A percentile compares a stretch with the other conserved stretches of the same genome.
phyloP scores from a whole-genome alignment of 2,329 filamentous ascomycete genomes.

The Rachicladosporium sp. region DNA sequence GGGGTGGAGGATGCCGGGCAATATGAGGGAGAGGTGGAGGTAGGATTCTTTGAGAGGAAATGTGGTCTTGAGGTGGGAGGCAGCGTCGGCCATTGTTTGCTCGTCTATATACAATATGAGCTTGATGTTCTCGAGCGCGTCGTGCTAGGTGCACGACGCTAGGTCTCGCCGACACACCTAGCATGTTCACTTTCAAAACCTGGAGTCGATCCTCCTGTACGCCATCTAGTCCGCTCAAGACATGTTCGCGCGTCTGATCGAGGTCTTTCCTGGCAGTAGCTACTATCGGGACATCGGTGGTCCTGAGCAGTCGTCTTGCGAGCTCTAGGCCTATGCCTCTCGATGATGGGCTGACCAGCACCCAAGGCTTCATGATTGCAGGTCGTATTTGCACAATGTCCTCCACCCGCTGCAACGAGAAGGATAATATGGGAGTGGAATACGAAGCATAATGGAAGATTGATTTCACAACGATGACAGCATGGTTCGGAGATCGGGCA shows the following conservation, averaged over 20 bases:
- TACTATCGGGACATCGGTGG: constrained; percentile 46
- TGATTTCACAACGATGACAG: no score
- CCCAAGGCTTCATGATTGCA: constrained; percentile 33
- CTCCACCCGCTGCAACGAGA: no score
- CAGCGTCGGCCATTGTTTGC: constrained; percentile 43
- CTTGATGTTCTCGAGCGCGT: background rate
- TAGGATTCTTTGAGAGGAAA: constrained; percentile 35
- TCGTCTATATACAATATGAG: constrained; percentile 41
- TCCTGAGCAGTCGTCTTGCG: constrained; percentile 44
- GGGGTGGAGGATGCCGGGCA: constrained; percentile 60
- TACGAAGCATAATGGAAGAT: no score
- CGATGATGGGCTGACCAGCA: constrained; percentile 46
- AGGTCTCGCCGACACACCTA: constrained; percentile 30
- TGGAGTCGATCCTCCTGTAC: constrained; percentile 37
- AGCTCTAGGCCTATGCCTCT: constrained; percentile 52
- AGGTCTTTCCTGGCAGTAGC: constrained; percentile 47
- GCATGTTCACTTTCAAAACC: constrained; percentile 43
- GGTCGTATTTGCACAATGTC: background rate
- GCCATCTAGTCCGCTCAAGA: constrained; percentile 39
- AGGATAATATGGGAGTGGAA: no score
- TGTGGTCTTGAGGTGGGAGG: constrained; percentile 29
- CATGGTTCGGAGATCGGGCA: no score
- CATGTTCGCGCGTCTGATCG: constrained; percentile 34
- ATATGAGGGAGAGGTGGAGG: constrained; percentile 55
- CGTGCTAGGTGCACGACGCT: background rate